These are phyloP conservation scores for Zymoseptoria passerinii DNA, from an alignment of 2,329 filamentous ascomycete genomes.

Conservation along the genomic window DNA sequence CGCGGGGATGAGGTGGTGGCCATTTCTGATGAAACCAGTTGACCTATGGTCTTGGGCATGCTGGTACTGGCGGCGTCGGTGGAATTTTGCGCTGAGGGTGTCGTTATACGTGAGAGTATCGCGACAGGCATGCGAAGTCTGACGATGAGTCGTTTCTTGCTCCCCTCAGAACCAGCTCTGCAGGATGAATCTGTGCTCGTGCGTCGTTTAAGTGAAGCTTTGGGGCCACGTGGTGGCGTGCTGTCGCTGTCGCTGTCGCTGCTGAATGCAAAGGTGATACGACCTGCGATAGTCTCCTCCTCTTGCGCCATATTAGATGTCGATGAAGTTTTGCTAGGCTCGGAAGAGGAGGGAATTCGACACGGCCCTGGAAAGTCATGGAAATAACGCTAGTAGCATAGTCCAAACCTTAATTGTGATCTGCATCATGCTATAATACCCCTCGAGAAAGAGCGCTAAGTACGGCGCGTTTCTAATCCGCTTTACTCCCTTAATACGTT, in stretches of 20 bases:
- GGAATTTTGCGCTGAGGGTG: not conserved
- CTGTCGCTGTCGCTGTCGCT: not conserved
- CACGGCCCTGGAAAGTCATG: not conserved
- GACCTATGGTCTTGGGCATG: not conserved
- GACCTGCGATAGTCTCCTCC: not conserved
- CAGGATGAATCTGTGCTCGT: too few relatives aligned
- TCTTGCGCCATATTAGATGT: not conserved
- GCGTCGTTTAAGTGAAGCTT: too few relatives aligned
- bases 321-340: not conserved
- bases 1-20: not conserved
- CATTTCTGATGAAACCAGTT: not conserved
- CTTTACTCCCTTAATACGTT: too few relatives aligned
- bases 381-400: not conserved
- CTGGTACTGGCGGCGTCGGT: not conserved
- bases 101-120: not conserved
- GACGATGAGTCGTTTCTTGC: too few relatives aligned
- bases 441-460: too few relatives aligned
- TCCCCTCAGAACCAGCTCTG: too few relatives aligned
- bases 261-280: not conserved
- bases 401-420: not conserved
- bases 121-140: too few relatives aligned
- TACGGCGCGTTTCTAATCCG: too few relatives aligned
- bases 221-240: not conserved
- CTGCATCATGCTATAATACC: too few relatives aligned
- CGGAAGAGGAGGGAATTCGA: not conserved